Conservation (phyloP, 495 filamentous ascomycete species). For the Coniosporium apollinis region DNA sequence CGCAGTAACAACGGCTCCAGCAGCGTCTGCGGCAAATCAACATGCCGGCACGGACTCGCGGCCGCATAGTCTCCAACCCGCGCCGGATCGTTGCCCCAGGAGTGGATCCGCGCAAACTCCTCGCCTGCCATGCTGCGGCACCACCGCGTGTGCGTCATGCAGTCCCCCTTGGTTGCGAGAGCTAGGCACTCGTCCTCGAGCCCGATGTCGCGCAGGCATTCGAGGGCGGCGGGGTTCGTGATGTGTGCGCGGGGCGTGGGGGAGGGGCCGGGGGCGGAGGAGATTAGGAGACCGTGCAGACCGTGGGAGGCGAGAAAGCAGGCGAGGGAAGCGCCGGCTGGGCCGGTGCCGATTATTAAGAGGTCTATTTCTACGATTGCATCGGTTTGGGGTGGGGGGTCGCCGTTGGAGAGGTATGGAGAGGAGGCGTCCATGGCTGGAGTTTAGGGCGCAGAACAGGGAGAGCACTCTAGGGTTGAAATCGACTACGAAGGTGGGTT, state of each 20-base stretch:
- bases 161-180: conserved; percentile 22
- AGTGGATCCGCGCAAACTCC: conserved; percentile 35
- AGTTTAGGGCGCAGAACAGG: too few relatives aligned
- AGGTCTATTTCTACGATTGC: conserved; percentile 32
- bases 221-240: conserved; percentile 42
- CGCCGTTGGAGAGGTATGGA: too few relatives aligned
- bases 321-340: conserved; percentile 37
- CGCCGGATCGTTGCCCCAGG: conserved; percentile 34
- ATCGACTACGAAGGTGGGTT: too few relatives aligned
- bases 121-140: conserved; percentile 35
- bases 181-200: conserved; percentile 28
- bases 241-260: conserved; percentile 40
- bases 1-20: conserved; percentile 29
- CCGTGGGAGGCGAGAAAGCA: conserved; percentile 38
- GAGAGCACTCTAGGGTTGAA: too few relatives aligned
- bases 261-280: conserved; percentile 28
- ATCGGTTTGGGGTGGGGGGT: too few relatives aligned
- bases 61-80: conserved; percentile 34
- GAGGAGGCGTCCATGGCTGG: too few relatives aligned
- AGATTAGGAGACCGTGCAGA: conserved; percentile 34
- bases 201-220: conserved; percentile 41
- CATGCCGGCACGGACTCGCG: conserved; percentile 25
- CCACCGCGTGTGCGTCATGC: conserved; percentile 36
- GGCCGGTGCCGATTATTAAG: conserved; percentile 39
- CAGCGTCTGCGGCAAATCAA: conserved; percentile 30